These are phyloP conservation scores for Saccharomycopsis capsularis DNA, from an alignment of 805 yeast species.

Conservation along the genomic window DNA sequence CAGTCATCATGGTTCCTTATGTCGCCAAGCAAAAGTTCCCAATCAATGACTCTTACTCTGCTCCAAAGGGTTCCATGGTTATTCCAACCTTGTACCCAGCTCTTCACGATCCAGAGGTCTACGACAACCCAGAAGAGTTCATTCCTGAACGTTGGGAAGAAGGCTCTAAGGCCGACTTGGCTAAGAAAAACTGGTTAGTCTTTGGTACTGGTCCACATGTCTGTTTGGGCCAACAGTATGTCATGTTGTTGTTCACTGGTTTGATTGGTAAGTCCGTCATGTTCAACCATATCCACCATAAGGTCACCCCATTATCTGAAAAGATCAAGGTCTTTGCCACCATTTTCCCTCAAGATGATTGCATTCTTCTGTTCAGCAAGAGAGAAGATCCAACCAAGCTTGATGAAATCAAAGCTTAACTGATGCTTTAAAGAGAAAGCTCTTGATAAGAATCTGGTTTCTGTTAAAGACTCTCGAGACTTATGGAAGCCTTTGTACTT, in stretches of 20 bases:
- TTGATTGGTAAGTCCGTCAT: conserved; percentile 87
- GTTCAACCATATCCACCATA: conserved; percentile 74
- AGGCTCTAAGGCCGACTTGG: conserved; percentile 67
- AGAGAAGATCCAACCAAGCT: conserved; percentile 45
- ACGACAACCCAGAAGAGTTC: conserved; percentile 88
- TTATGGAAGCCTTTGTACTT: too few relatives aligned
- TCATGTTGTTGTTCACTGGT: conserved; percentile 80
- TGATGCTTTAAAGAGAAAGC: too few relatives aligned
- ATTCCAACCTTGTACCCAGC: conserved; percentile 95
- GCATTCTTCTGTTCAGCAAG: conserved; percentile 63
- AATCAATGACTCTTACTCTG: conserved; percentile 73
- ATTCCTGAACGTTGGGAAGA: conserved; percentile 93
- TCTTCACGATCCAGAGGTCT: conserved; percentile 94
- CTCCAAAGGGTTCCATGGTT: conserved; percentile 96
- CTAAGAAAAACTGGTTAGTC: conserved; percentile 88
- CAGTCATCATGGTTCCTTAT: conserved; percentile 97
- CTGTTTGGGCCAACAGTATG: conserved; percentile 92
- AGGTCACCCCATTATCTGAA: conserved; percentile 78
- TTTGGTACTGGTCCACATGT: conserved; percentile 97
- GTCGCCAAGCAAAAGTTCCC: conserved; percentile 85
- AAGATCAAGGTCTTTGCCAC: conserved; percentile 95
- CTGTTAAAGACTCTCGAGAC: too few relatives aligned
- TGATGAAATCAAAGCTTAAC: too few relatives aligned
- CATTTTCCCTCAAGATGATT: conserved; percentile 94
- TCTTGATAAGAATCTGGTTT: too few relatives aligned